These are phyloP conservation scores for Apophysomyces sp. DNA, from an alignment of 371 early-diverging fungal species.

Conservation along the genomic window DNA sequence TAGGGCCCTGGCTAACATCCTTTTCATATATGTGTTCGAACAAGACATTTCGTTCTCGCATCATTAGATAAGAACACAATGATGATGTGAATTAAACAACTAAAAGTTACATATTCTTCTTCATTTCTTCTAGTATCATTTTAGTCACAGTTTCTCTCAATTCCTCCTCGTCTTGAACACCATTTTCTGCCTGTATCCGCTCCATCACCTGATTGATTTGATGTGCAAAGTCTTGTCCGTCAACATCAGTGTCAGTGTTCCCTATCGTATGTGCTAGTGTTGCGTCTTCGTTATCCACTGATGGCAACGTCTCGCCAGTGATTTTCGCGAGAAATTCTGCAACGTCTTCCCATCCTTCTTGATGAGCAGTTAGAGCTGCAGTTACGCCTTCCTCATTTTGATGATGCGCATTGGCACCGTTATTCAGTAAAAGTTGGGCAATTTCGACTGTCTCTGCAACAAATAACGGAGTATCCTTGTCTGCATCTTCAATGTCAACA, in stretches of 20 bases:
- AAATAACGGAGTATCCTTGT: conserved; percentile 87
- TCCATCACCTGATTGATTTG: conserved; percentile 34
- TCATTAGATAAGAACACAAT: no score
- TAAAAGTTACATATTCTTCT: no score
- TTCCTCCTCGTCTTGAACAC: conserved; percentile 41
- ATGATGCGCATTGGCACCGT: conserved; percentile 69
- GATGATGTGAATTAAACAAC: no score
- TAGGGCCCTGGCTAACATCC: no score
- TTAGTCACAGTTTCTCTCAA: conserved; percentile 37
- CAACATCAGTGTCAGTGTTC: conserved; percentile 5
- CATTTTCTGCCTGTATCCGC: conserved; percentile 37
- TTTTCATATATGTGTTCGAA: no score
- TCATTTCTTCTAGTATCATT: conserved; percentile 38
- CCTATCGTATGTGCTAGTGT: conserved; percentile 10
- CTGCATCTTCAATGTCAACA: conserved; percentile 71
- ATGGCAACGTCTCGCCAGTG: conserved; percentile 31
- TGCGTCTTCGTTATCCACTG: conserved; percentile 5
- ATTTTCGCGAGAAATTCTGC: conserved; percentile 32
- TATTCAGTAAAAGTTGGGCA: conserved; percentile 66
- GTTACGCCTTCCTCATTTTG: conserved; percentile 65
- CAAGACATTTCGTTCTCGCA: no score
- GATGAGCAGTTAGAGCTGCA: conserved; percentile 31
- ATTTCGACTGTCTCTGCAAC: conserved; percentile 77
- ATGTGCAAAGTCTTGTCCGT: conserved; percentile 15
- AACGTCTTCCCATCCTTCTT: conserved; percentile 46